phyloP scores from a whole-genome alignment of 805 yeast genomes.

The Metschnikowia cubensis region DNA sequence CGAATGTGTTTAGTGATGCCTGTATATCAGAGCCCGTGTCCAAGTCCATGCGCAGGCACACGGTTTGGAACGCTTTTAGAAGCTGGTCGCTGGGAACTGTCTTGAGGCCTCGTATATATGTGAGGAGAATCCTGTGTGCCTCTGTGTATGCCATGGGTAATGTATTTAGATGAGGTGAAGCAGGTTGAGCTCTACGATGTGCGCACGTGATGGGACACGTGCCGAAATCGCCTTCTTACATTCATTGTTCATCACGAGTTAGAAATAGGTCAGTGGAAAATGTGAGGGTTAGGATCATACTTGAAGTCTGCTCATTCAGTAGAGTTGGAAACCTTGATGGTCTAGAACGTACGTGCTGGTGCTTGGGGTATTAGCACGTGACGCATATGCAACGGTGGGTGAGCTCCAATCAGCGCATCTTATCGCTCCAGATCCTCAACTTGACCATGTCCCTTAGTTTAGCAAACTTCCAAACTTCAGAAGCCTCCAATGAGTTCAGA shows the following conservation, averaged over 20 bases:
- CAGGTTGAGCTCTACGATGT: neutral
- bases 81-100: constrained; percentile 7
- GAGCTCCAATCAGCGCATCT: neutral
- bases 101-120: constrained; percentile 15
- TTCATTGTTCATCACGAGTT: neutral
- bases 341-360: neutral
- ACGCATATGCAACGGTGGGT: neutral
- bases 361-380: neutral
- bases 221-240: neutral
- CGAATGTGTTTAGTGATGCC: constrained; percentile 11
- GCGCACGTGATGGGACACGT: constrained; percentile 1
- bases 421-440: neutral
- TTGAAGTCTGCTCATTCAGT: too few relatives aligned
- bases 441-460: constrained; percentile 11
- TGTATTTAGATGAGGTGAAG: neutral
- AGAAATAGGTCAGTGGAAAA: neutral
- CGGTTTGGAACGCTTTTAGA: constrained; percentile 4
- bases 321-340: neutral
- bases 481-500: constrained; percentile 17
- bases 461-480: constrained; percentile 8
- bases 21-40: constrained; percentile 6
- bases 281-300: too few relatives aligned
- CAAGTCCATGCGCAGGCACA: constrained; percentile 11
- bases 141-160: constrained; percentile 8
- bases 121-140: constrained; percentile 17